phyloP scores from a whole-genome alignment of 2,329 filamentous ascomycete genomes.

The Pseudocercospora musae region DNA sequence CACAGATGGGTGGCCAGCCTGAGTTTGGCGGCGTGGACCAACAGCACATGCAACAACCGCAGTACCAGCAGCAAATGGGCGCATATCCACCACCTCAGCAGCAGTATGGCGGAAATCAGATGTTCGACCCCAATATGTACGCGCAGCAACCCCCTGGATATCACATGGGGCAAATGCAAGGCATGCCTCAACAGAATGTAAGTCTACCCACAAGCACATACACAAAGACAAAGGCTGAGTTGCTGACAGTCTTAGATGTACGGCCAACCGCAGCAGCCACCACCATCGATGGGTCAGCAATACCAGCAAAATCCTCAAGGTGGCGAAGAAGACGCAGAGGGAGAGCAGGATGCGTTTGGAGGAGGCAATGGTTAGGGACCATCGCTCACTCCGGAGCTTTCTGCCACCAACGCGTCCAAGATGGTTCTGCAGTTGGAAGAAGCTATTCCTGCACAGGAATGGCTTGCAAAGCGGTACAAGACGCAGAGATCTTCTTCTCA shows the following conservation, averaged over 20 bases:
- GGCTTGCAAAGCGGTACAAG: not conserved
- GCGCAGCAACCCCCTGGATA: constrained; percentile 27
- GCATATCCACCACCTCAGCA: constrained; percentile 85
- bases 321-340: constrained; percentile 44
- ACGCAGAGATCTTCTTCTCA: not conserved
- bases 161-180: constrained; percentile 31
- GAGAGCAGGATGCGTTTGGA: constrained; percentile 42
- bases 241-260: constrained; percentile 28
- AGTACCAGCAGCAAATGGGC: constrained; percentile 71
- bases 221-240: constrained; percentile 11
- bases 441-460: not conserved
- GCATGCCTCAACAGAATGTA: constrained; percentile 31
- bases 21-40: constrained; percentile 36
- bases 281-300: constrained; percentile 42
- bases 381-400: constrained; percentile 1
- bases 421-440: constrained; percentile 1
- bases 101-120: constrained; percentile 68
- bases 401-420: constrained; percentile 1
- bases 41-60: constrained; percentile 36
- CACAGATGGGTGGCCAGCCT: constrained; percentile 31
- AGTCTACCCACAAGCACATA: constrained; percentile 7
- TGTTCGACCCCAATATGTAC: constrained; percentile 86
- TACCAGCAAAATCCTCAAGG: constrained; percentile 36
- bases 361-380: constrained; percentile 21
- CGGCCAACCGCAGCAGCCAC: constrained; percentile 17